Conservation (phyloP, 257 asterid genomes). For the Salvia hispanica region DNA sequence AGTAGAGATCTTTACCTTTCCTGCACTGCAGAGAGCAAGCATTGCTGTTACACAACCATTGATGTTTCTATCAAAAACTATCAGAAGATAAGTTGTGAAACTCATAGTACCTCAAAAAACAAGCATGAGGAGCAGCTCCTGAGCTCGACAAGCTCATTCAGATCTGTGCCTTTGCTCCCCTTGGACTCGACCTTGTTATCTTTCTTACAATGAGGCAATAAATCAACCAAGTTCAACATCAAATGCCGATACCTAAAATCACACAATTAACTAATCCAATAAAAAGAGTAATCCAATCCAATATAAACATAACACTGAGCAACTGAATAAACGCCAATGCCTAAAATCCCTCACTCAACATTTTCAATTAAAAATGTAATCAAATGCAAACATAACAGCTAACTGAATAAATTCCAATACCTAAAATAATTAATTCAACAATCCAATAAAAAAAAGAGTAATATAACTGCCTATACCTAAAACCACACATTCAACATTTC, state of each 20-base stretch:
- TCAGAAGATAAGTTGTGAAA: background rate
- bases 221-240: conserved; percentile 88
- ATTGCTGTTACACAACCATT: background rate
- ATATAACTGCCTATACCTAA: conserved; percentile 78
- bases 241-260: conserved; percentile 83
- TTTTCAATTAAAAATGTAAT: conserved; percentile 5
- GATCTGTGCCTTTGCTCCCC: conserved; percentile 84
- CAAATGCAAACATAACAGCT: background rate
- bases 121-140: conserved; percentile 84
- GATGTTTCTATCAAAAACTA: background rate
- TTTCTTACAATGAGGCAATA: conserved; percentile 89
- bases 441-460: background rate
- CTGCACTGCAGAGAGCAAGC: conserved; percentile 66
- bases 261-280: conserved; percentile 14
- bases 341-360: conserved; percentile 39
- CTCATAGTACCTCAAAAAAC: conserved; percentile 81
- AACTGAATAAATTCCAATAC: conserved; percentile 68
- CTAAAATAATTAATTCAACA: conserved; percentile 30
- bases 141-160: conserved; percentile 94
- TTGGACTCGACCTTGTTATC: conserved; percentile 90
- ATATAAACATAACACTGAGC: too few relatives aligned
- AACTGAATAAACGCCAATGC: conserved; percentile 69
- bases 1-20: conserved; percentile 89
- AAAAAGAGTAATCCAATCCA: background rate
- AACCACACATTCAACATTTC: background rate